Evolutionary conservation across 139 green algal species (phyloP), one percentile per base, ranked within the genome.

Genomic region (Chlorokybus atmophyticus): DNA sequence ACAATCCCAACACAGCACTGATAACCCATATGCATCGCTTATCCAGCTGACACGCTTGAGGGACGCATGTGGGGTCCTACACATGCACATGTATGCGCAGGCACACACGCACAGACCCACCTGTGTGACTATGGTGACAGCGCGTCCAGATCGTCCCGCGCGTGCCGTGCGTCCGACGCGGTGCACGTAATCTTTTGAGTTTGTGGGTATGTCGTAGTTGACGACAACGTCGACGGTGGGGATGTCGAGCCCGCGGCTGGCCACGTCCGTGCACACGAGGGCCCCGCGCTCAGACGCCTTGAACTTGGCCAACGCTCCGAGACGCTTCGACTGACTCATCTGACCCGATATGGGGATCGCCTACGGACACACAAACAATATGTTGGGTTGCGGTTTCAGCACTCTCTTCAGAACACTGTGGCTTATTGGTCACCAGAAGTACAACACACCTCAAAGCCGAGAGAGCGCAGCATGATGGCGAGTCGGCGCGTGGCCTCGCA

Each of bases 301-400:
- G 77, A 99, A 99, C 78, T 97, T 96, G 76, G 88, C 93, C 25
- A 99, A 75, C 3, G 92, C 87, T 0, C 71, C 88, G 19, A 97
- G 70, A 2, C 92, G 81, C 78, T 99, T 98, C 48, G 87, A 78
- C 52, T 68, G 62, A 48, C 68, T 84, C 92, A 99, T 97, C 68
- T 97, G 84, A 28, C 91, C 91, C 68, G 96, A 91, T 67, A 98
- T 98, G 55, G 91, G 90, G 29, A 98, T 79, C 4, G 84, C 84
- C n/a, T n/a, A n/a, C n/a, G n/a, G n/a, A n/a, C n/a, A n/a, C n/a
- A n/a, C n/a, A n/a, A n/a, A n/a, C n/a, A n/a, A n/a, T n/a, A n/a
- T n/a, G n/a, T n/a, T n/a, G n/a, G n/a, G n/a, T n/a, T n/a, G n/a
- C n/a, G n/a, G n/a, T n/a, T n/a, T n/a, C n/a, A n/a, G n/a, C n/a